These are phyloP conservation scores for Saccharum officinarum DNA, from an alignment of 176 grass and related monocot genomes.

Conservation along the genomic window DNA sequence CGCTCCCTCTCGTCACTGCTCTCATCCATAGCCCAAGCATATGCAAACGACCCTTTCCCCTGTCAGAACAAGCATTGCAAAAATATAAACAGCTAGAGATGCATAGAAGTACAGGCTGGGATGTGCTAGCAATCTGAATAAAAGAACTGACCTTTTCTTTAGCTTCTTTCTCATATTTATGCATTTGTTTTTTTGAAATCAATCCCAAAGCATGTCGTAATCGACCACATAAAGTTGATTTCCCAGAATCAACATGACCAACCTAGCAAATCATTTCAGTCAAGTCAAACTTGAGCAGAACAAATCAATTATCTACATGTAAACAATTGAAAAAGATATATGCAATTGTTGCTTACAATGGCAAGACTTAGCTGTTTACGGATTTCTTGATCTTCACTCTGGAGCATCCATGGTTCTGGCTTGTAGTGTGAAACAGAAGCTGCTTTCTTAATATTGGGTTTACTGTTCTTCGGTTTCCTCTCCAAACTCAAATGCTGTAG, in stretches of 20 bases:
- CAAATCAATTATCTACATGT: background rate
- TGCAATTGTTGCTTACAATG: conserved; percentile 54
- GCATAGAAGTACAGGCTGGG: background rate
- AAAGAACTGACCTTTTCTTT: conserved; percentile 75
- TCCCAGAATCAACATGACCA: conserved; percentile 93
- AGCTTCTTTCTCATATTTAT: conserved; percentile 91
- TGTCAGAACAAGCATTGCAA: conserved; percentile 32
- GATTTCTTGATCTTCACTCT: conserved; percentile 44
- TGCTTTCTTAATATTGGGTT: conserved; percentile 53
- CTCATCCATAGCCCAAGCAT: conserved; percentile 90
- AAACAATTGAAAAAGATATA: background rate
- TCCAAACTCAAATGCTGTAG: conserved; percentile 63
- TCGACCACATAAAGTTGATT: conserved; percentile 86
- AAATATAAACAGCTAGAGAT: conserved; percentile 8
- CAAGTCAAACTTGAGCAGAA: background rate
- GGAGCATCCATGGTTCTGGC: conserved; percentile 84
- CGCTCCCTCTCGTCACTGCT: conserved; percentile 78
- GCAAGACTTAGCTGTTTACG: conserved; percentile 81
- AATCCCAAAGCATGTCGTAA: conserved; percentile 67
- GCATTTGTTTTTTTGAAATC: conserved; percentile 88
- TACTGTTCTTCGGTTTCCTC: conserved; percentile 42
- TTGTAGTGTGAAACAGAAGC: conserved; percentile 58
- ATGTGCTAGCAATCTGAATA: background rate
- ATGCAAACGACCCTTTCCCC: conserved; percentile 90
- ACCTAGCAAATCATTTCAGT: conserved; percentile 55